Conservation (phyloP, 2,329 filamentous ascomycete species). For the Helicocarpus griseus region DNA sequence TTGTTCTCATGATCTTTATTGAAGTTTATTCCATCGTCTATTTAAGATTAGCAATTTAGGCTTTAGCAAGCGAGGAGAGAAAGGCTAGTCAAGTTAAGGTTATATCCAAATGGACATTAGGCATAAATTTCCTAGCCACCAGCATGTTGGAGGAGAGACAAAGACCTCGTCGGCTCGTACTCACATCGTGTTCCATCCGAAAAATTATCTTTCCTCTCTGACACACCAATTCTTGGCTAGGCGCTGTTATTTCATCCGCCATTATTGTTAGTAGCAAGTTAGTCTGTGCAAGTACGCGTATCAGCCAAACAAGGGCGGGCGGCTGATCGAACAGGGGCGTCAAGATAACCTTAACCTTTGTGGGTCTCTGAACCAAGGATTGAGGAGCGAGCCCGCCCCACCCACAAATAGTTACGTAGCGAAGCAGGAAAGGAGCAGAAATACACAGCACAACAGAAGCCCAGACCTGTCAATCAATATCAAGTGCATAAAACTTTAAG, state of each 20-base stretch:
- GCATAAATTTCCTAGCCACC: neutral
- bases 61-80: neutral
- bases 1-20: conserved; percentile 2
- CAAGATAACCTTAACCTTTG: conserved; percentile 4
- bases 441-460: neutral
- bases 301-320: neutral
- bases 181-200: too few species aligned
- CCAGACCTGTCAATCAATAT: too few species aligned
- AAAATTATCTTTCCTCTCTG: neutral
- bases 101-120: neutral
- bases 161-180: neutral
- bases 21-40: neutral
- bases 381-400: neutral
- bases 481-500: too few species aligned
- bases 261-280: too few species aligned
- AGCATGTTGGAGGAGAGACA: neutral
- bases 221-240: neutral
- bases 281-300: neutral
- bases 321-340: conserved; percentile 4
- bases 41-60: neutral
- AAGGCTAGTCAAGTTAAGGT: neutral
- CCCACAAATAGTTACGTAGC: neutral
- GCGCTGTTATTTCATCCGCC: too few species aligned
- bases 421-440: neutral
- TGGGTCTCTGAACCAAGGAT: neutral